Evolutionary conservation across 169 alveolate species (phyloP).

Genomic region (Neospora caninum): DNA sequence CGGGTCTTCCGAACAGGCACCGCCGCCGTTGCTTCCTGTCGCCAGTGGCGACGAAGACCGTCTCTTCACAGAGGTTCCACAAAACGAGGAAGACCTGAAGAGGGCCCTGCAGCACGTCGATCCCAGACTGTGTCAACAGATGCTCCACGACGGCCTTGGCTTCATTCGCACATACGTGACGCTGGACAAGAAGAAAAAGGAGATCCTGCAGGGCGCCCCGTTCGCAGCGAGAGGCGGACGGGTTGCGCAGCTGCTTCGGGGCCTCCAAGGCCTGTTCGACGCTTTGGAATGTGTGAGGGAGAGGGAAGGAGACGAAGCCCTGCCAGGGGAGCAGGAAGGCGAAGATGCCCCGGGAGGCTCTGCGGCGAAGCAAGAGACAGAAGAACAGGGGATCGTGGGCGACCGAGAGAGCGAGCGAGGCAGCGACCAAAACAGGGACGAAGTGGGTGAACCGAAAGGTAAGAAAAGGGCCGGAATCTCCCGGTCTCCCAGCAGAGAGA

Average conservation of each 20-base stretch:
- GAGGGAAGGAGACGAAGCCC: not conserved
- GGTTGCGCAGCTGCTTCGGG: not conserved
- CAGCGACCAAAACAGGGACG: no score
- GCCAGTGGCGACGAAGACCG: not conserved
- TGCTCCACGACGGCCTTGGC: not conserved
- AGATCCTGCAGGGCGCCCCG: not conserved
- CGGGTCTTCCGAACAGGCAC: no score
- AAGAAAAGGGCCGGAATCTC: no score
- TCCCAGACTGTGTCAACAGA: not conserved
- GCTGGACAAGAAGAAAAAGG: not conserved
- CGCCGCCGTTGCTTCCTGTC: no score
- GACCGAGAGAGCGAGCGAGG: no score
- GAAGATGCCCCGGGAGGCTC: no score
- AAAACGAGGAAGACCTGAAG: not conserved
- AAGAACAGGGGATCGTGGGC: no score
- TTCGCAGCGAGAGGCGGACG: not conserved
- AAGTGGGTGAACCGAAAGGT: no score
- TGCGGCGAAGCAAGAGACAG: no score
- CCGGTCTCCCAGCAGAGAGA: no score
- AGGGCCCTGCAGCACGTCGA: not conserved
- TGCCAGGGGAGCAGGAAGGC: no score
- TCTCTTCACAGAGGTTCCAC: not conserved
- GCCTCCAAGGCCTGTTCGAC: not conserved
- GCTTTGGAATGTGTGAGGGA: not conserved
- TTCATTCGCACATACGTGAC: not conserved